phyloP scores from a whole-genome alignment of 2,329 filamentous ascomycete genomes.

The Aspergillus bombycis region DNA sequence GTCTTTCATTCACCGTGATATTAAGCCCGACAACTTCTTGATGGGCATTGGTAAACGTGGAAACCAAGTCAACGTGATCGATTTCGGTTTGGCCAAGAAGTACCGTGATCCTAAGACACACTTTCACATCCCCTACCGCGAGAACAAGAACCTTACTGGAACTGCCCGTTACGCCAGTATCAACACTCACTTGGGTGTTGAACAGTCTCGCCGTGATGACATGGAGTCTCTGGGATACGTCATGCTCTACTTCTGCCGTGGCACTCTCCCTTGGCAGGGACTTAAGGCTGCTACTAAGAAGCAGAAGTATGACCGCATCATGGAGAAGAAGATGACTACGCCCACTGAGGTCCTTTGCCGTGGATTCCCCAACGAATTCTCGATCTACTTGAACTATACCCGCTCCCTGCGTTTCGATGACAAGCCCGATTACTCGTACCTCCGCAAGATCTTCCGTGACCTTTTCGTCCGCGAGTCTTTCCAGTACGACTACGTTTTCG shows the following conservation, averaged over 20 bases:
- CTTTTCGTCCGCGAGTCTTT: constrained; percentile 98
- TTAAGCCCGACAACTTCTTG: constrained; percentile 99
- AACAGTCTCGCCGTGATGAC: constrained; percentile 98
- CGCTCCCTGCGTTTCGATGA: constrained; percentile 98
- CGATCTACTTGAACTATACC: constrained; percentile 99
- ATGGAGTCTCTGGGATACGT: constrained; percentile 99
- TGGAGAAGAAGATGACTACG: constrained; percentile 99
- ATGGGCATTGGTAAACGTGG: constrained; percentile 99
- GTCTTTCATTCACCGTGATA: constrained; percentile 99
- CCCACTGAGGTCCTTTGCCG: constrained; percentile 98
- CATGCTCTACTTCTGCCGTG: constrained; percentile 99
- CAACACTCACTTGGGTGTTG: constrained; percentile 97
- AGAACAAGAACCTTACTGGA: constrained; percentile 99
- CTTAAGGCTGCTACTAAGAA: constrained; percentile 98
- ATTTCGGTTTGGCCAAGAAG: constrained; percentile 99
- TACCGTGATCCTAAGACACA: constrained; percentile 99
- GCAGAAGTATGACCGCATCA: constrained; percentile 99
- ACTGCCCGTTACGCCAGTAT: constrained; percentile 98
- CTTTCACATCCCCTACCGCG: constrained; percentile 98
- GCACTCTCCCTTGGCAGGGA: constrained; percentile 97
- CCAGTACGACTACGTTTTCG: constrained; percentile 99
- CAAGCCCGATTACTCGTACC: constrained; percentile 99
- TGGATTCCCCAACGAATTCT: constrained; percentile 98
- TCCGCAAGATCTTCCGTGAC: constrained; percentile 99
- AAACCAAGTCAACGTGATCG: constrained; percentile 99